Evolutionary conservation across 2,329 filamentous ascomycete genomes (phyloP).

Genomic region (Penicillium hordei): DNA sequence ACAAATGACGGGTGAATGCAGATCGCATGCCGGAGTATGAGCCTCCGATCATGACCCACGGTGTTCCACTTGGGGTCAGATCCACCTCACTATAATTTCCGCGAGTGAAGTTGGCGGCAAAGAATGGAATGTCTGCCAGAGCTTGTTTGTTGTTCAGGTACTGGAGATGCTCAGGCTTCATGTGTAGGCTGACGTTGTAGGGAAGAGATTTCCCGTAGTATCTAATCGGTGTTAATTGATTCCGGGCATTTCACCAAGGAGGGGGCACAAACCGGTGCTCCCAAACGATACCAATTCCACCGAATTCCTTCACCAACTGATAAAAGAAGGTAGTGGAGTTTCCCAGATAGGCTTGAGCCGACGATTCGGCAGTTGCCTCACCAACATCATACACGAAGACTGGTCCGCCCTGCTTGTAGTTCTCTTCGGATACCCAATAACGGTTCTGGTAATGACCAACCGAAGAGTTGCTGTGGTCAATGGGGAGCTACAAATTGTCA

Average conservation of each 20-base stretch:
- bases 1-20: constrained; percentile 46
- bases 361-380: constrained; percentile 44
- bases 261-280: constrained; percentile 42
- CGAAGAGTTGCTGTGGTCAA: constrained; percentile 34
- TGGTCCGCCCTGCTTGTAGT: constrained; percentile 59
- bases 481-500: constrained; percentile 29
- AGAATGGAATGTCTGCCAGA: constrained; percentile 47
- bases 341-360: constrained; percentile 39
- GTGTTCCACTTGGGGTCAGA: constrained; percentile 41
- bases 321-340: constrained; percentile 33
- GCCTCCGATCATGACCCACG: constrained; percentile 50
- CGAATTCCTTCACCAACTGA: constrained; percentile 36
- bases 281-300: constrained; percentile 43
- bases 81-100: constrained; percentile 33
- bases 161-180: constrained; percentile 40
- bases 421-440: constrained; percentile 55
- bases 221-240: constrained; percentile 23
- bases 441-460: constrained; percentile 55
- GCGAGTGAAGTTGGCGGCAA: constrained; percentile 44
- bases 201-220: constrained; percentile 47
- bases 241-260: neutral
- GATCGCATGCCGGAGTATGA: constrained; percentile 49
- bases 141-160: constrained; percentile 48
- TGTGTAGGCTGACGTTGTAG: constrained; percentile 37
- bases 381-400: constrained; percentile 52